These are phyloP conservation scores for Colletotrichum truncatum DNA, from an alignment of 2,329 filamentous ascomycete genomes.

Conservation along the genomic window DNA sequence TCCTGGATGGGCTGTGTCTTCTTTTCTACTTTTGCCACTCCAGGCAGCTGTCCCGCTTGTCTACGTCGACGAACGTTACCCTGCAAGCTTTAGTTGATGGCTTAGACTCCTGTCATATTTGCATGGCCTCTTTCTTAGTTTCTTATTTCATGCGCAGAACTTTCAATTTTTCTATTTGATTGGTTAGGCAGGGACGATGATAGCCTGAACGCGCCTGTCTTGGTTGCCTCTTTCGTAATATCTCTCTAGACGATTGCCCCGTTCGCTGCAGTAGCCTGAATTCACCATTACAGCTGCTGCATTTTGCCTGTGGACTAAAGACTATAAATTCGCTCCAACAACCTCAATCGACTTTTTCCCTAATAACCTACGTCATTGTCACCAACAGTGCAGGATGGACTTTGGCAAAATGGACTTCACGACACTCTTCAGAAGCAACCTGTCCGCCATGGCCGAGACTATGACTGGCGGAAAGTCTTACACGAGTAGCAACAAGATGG, in stretches of 20 bases:
- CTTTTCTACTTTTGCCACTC: neutral
- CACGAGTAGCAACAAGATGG: constrained; percentile 24
- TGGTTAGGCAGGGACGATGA: neutral
- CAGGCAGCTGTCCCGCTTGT: neutral
- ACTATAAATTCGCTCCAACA: neutral
- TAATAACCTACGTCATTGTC: neutral
- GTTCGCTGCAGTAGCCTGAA: neutral
- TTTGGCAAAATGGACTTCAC: constrained; percentile 27
- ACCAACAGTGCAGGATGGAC: constrained; percentile 1
- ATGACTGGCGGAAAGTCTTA: constrained; percentile 20
- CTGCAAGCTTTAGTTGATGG: neutral
- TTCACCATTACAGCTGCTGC: neutral
- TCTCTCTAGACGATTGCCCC: neutral
- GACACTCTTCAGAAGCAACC: constrained; percentile 22
- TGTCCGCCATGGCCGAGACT: constrained; percentile 27
- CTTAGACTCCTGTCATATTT: neutral
- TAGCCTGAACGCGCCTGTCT: neutral
- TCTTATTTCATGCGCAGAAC: neutral
- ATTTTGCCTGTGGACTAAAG: neutral
- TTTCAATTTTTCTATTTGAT: neutral
- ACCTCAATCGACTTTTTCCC: neutral
- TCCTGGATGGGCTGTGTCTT: too few species aligned
- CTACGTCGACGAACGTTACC: neutral
- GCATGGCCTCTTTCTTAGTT: neutral
- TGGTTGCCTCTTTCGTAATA: neutral